Percentiles rank a stretch among this genome's conserved stretches.
Conservation (phyloP, 805 yeast species). For the Wickerhamiella bombiphila region DNA sequence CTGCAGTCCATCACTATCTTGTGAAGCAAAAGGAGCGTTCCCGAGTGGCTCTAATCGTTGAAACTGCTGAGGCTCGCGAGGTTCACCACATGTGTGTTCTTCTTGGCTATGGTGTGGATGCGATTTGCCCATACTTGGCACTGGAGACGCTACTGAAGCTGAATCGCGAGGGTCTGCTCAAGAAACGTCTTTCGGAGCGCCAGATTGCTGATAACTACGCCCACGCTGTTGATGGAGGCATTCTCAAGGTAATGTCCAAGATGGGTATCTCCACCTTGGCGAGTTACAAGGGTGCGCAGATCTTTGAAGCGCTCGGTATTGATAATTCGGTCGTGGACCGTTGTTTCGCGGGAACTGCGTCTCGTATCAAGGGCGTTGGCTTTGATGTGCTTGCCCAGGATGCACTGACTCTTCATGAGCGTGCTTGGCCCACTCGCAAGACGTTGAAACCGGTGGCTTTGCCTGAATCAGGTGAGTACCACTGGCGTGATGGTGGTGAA, state of each 20-base stretch:
- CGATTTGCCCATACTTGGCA: constrained; percentile 83
- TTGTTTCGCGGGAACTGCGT: constrained; percentile 95
- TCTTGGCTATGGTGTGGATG: constrained; percentile 96
- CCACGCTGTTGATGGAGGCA: constrained; percentile 77
- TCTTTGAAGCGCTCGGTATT: constrained; percentile 90
- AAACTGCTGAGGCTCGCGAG: constrained; percentile 95
- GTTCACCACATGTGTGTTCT: constrained; percentile 91
- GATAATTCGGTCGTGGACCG: constrained; percentile 90
- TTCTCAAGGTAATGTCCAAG: constrained; percentile 93
- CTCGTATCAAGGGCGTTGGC: constrained; percentile 89
- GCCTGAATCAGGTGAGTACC: constrained; percentile 94
- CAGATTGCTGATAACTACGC: constrained; percentile 64
- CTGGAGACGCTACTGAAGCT: constrained; percentile 76
- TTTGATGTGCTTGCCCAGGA: constrained; percentile 95
- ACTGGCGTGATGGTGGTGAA: constrained; percentile 98
- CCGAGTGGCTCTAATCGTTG: constrained; percentile 79
- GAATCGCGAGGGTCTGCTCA: constrained; percentile 58
- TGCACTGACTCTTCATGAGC: constrained; percentile 83
- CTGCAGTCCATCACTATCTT: constrained; percentile 93
- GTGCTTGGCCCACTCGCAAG: constrained; percentile 72
- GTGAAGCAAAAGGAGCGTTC: constrained; percentile 94
- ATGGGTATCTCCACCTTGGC: constrained; percentile 98
- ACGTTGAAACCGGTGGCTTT: constrained; percentile 57
- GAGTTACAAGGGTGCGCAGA: constrained; percentile 98
- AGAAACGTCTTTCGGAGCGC: constrained; percentile 37